Conservation (phyloP, 495 filamentous ascomycete genomes). For the Hyaloscypha variabilis region DNA sequence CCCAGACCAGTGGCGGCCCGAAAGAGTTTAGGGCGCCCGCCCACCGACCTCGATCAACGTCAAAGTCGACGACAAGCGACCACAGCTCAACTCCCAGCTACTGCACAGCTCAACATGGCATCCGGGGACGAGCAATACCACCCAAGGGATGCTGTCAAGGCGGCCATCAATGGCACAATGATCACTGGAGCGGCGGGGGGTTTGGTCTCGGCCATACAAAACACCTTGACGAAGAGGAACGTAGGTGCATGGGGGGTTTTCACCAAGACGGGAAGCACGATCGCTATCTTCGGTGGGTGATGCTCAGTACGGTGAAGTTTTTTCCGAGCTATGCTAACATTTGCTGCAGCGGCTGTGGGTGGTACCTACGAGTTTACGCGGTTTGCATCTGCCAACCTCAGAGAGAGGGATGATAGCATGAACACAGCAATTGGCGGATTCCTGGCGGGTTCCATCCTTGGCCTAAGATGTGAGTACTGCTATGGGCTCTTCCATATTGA, state of each 20-base stretch:
- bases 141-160: conserved; percentile 75
- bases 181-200: conserved; percentile 70
- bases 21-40: not conserved
- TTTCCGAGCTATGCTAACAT: not conserved
- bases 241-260: conserved; percentile 77
- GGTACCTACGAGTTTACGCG: conserved; percentile 77
- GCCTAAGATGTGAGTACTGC: conserved; percentile 55
- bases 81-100: conserved; percentile 7
- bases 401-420: conserved; percentile 71
- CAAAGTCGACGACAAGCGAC: conserved; percentile 15
- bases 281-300: conserved; percentile 65
- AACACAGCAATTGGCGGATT: conserved; percentile 77
- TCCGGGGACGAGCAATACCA: conserved; percentile 58
- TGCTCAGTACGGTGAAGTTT: not conserved
- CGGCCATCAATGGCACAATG: conserved; percentile 63
- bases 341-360: conserved; percentile 71
- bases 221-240: conserved; percentile 79
- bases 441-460: conserved; percentile 68
- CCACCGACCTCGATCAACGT: conserved; percentile 9
- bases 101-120: conserved; percentile 29
- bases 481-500: not conserved
- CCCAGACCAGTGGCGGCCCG: not conserved
- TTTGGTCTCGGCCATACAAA: conserved; percentile 77
- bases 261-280: conserved; percentile 67
- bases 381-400: conserved; percentile 73